Percentiles rank a stretch among this genome's conserved stretches.
Conservation (phyloP, 2,329 filamentous ascomycete genomes). For the Apiospora phragmitis region DNA sequence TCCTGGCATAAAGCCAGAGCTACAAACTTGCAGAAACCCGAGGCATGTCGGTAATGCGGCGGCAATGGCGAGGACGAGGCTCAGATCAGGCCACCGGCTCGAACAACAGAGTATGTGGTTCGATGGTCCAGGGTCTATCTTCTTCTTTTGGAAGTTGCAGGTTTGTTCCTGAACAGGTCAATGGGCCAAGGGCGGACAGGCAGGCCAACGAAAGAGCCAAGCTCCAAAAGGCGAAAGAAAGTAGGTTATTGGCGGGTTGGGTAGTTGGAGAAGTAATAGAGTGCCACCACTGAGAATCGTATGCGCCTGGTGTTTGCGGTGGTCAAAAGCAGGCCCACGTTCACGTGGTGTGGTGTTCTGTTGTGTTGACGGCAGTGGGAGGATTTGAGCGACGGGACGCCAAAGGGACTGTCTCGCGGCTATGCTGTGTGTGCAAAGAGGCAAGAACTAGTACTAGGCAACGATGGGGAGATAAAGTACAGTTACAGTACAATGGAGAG, state of each 20-base stretch:
- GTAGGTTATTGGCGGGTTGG: background rate
- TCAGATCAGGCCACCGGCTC: slow-evolving; percentile 21
- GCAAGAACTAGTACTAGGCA: background rate
- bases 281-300: background rate
- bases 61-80: slow-evolving; percentile 21
- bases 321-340: background rate
- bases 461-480: background rate
- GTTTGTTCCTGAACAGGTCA: background rate
- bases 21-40: slow-evolving; percentile 36
- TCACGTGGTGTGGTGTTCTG: background rate
- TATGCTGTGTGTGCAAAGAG: background rate
- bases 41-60: slow-evolving; percentile 38
- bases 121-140: slow-evolving; percentile 2
- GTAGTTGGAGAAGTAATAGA: background rate
- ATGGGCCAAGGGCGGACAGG: background rate
- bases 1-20: slow-evolving; percentile 41
- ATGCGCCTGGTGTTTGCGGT: background rate
- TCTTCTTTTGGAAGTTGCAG: background rate
- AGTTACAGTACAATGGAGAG: background rate
- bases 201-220: background rate
- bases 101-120: slow-evolving; percentile 20
- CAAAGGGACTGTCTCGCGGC: background rate
- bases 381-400: background rate
- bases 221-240: too few relatives aligned
- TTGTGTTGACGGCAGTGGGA: background rate